phyloP scores from a whole-genome alignment of 2,329 filamentous ascomycete genomes.

The Macrophomina phaseolina region DNA sequence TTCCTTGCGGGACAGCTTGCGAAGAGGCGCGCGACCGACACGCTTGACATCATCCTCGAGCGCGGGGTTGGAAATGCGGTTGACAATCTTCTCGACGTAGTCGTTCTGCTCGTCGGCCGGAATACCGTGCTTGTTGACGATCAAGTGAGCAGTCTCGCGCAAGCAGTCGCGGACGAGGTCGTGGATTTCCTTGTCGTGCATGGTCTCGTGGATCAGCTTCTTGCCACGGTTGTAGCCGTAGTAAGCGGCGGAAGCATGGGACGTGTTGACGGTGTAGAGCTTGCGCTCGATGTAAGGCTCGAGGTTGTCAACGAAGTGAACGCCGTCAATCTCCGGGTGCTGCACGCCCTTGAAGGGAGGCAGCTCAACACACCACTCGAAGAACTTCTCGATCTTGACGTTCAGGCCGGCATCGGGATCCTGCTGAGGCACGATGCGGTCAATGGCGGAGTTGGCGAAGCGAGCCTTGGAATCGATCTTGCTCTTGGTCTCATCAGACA shows the following conservation, averaged over 20 bases:
- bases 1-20: slow-evolving; percentile 94
- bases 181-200: slow-evolving; percentile 80
- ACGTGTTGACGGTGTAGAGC: slow-evolving; percentile 98
- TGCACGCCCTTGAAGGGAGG: slow-evolving; percentile 75
- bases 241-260: slow-evolving; percentile 95
- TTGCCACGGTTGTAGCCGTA: slow-evolving; percentile 88
- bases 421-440: slow-evolving; percentile 96
- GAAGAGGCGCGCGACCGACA: slow-evolving; percentile 90
- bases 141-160: slow-evolving; percentile 83
- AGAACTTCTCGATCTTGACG: slow-evolving; percentile 97
- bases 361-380: slow-evolving; percentile 95
- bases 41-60: slow-evolving; percentile 93
- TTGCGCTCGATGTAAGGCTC: slow-evolving; percentile 98
- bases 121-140: slow-evolving; percentile 87
- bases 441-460: slow-evolving; percentile 97
- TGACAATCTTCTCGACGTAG: slow-evolving; percentile 92
- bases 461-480: slow-evolving; percentile 76
- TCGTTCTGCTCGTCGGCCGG: slow-evolving; percentile 74
- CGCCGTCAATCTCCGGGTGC: slow-evolving; percentile 78
- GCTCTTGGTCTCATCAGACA: slow-evolving; percentile 66
- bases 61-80: slow-evolving; percentile 90
- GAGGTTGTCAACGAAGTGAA: slow-evolving; percentile 92
- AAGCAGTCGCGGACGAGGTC: slow-evolving; percentile 79
- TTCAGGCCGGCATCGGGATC: slow-evolving; percentile 79
- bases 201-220: slow-evolving; percentile 85